Base-by-base conservation (phyloP, 345 rosid genomes). In the Limnanthes douglasii region DNA sequence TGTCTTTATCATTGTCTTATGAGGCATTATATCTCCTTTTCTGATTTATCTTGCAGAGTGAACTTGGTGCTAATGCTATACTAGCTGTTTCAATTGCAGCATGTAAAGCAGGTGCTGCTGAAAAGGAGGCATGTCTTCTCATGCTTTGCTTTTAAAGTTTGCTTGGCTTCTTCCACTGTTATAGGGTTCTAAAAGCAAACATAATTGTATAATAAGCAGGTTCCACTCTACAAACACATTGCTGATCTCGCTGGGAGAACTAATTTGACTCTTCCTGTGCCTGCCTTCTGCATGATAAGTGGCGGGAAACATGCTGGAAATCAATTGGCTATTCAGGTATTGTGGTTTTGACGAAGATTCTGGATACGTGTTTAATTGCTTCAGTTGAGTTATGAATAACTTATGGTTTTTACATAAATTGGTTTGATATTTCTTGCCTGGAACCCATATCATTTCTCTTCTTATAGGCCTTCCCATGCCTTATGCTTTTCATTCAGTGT, bases 61-160 rank as follows among this genome's bases (percentile, higher is more conserved):
- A 85, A 52, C 96, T 90, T 39, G 99, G 96, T 32, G 88, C 73
- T 31, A 90, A 90, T 54, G 96, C 99, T 41, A 69, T 85, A 34
- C 50, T 80, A 52, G 99, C 99, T 48, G 94, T 90, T 31, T 80
- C 99, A 21, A 69, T 90, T 34, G 96, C 99, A 63, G 99, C 96
- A 32, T 90, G 99, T 64, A 90, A 78, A 58, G 99, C 99, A 59
- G 99, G 99, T 32, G 99, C 99, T 57, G 99, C 94, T 51, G 93
- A 75, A 68, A 90, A 75, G 56, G 96, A 85, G 86, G 94, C 60
- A 63, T 30, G 43, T 39, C 34, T 22, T 49, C 13, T 23, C n/a
- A 24, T 14, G 25, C 15, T 11, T 15, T 31, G 46, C 30, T 32
- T 20, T 11, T 22, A 13, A 31, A 14, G 19, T 13, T 41, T 37